Evolutionary conservation across 192 early-diverging fungal genomes (phyloP).

Genomic region (Paraglomus occultum): DNA sequence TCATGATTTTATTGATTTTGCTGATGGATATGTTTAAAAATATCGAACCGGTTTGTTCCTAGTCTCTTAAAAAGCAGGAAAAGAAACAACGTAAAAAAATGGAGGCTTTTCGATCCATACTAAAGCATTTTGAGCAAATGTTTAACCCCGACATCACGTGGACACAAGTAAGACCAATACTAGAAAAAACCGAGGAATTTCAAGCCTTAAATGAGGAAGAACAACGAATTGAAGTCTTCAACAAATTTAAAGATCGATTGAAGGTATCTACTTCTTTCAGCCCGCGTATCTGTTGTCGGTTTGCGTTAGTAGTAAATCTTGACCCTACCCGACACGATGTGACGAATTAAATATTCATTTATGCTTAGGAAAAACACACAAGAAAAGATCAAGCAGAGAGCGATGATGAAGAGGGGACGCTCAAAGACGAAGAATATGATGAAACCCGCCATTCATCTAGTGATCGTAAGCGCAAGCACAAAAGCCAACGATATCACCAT

Average conservation of each 20-base stretch:
- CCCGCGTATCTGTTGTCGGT: not conserved
- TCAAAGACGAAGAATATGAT: slow-evolving; percentile 51
- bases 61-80: slow-evolving; percentile 56
- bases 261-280: slow-evolving; percentile 44
- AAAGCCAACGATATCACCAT: slow-evolving; percentile 24
- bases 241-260: slow-evolving; percentile 62
- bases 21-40: slow-evolving; percentile 28
- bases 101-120: slow-evolving; percentile 72
- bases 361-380: slow-evolving; percentile 39
- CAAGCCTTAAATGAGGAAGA: slow-evolving; percentile 63
- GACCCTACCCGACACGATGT: not conserved
- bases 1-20: not conserved
- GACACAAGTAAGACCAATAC: slow-evolving; percentile 54
- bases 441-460: slow-evolving; percentile 24
- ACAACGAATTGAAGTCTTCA: slow-evolving; percentile 68
- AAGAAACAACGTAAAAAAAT: slow-evolving; percentile 67
- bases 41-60: slow-evolving; percentile 53
- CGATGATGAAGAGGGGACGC: slow-evolving; percentile 66
- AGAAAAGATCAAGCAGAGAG: slow-evolving; percentile 53
- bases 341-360: not conserved
- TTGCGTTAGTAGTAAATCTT: slow-evolving; percentile 8
- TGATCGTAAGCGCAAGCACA: slow-evolving; percentile 29
- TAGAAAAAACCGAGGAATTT: slow-evolving; percentile 61
- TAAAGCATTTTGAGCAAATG: slow-evolving; percentile 65
- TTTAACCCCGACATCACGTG: slow-evolving; percentile 62